Evolutionary conservation across 2,329 filamentous ascomycete genomes (phyloP).

Genomic region (Fusarium sarcochroum): DNA sequence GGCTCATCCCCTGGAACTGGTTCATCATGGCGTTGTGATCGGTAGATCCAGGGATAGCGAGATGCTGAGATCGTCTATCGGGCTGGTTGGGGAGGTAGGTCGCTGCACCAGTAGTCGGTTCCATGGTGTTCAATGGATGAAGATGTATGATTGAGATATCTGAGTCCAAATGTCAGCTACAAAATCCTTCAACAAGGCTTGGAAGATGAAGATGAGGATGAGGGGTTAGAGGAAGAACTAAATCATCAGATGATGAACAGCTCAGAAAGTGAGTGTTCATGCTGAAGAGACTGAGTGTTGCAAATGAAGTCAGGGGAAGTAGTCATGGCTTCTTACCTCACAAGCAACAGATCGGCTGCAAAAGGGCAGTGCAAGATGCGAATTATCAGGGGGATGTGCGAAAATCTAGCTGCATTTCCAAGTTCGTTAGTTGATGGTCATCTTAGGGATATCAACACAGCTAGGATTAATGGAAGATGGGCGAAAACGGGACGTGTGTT

Average conservation of each 20-base stretch:
- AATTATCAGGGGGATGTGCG: conserved; percentile 49
- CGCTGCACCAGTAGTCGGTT: conserved; percentile 51
- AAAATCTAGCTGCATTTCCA: conserved; percentile 46
- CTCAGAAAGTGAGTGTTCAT: neutral
- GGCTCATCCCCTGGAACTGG: conserved; percentile 56
- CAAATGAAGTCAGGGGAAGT: neutral
- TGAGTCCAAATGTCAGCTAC: conserved; percentile 6
- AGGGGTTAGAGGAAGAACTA: neutral
- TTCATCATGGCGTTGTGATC: conserved; percentile 53
- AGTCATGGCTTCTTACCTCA: conserved; percentile 46
- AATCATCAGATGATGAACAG: neutral
- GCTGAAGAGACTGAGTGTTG: too few species aligned
- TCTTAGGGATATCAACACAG: neutral
- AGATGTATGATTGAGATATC: conserved; percentile 54
- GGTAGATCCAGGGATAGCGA: conserved; percentile 48
- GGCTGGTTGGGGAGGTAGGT: conserved; percentile 52
- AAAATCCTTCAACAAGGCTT: neutral
- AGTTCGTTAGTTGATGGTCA: conserved; percentile 4
- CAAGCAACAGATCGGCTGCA: conserved; percentile 53
- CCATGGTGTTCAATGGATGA: conserved; percentile 54
- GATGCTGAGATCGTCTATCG: conserved; percentile 51
- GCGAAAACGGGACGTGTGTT: neutral
- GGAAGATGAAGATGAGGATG: neutral
- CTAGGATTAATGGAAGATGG: neutral
- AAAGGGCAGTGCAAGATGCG: conserved; percentile 50